Percentiles rank a stretch among this genome's conserved stretches.
phyloP scores from a whole-genome alignment of 768 basidiomycete species.

The Russula dissimulans region DNA sequence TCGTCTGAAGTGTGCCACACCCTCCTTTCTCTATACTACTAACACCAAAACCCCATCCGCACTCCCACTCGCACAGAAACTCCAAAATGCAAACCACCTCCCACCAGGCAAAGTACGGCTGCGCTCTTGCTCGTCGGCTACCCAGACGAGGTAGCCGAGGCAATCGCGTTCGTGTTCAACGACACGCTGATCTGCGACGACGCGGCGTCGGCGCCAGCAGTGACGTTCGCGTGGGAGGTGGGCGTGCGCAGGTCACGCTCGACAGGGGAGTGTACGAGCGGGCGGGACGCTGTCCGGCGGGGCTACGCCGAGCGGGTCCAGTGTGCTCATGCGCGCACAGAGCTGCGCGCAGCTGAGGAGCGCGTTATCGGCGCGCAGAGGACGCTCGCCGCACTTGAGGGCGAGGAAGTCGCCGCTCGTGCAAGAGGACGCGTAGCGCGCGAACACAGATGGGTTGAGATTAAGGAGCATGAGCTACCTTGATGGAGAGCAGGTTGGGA shows the following conservation, averaged over 20 bases:
- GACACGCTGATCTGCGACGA: no score
- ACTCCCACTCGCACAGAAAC: constrained; percentile 44
- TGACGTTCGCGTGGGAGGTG: constrained; percentile 69
- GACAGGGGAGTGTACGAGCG: constrained; percentile 94
- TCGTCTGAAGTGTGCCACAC: constrained; percentile 35
- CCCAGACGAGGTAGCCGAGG: constrained; percentile 68
- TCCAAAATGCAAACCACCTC: constrained; percentile 57
- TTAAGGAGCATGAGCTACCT: constrained; percentile 78
- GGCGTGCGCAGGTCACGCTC: constrained; percentile 83
- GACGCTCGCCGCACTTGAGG: no score
- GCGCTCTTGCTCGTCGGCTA: constrained; percentile 89
- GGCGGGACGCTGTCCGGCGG: constrained; percentile 94
- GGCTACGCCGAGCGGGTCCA: constrained; percentile 65
- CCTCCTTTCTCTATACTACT: not conserved
- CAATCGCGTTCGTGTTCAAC: constrained; percentile 84
- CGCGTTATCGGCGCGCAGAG: constrained; percentile 30
- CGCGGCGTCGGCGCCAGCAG: constrained; percentile 47
- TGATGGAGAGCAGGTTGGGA: no score
- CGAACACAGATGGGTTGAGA: constrained; percentile 62
- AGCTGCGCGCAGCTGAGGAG: constrained; percentile 60
- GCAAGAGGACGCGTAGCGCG: constrained; percentile 60
- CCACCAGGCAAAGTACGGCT: constrained; percentile 71
- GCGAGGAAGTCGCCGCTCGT: constrained; percentile 15
- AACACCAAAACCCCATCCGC: not conserved
- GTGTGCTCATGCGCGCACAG: constrained; percentile 77